A percentile compares a stretch with the other conserved stretches of the same genome.
These are phyloP conservation scores for Penicillium olsonii DNA, from an alignment of 2,329 filamentous ascomycete genomes.

Conservation along the genomic window DNA sequence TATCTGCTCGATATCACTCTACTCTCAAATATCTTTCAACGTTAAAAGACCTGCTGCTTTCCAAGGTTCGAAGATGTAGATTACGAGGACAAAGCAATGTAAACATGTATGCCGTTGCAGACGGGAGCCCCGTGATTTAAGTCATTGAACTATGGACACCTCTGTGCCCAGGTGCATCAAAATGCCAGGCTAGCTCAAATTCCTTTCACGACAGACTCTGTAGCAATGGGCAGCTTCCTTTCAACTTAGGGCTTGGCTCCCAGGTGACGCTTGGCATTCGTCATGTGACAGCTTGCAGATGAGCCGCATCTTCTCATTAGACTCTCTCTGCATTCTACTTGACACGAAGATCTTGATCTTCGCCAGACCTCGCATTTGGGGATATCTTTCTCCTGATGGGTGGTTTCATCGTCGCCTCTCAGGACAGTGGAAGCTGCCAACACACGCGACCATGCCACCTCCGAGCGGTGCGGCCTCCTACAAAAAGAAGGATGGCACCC, in stretches of 20 bases:
- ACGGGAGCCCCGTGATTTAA: no score
- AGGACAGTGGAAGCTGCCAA: conserved; percentile 42
- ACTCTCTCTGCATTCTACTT: conserved; percentile 8
- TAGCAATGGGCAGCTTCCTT: no score
- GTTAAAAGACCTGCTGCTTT: background rate
- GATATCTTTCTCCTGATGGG: conserved; percentile 35
- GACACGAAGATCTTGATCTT: conserved; percentile 23
- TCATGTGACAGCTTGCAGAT: conserved; percentile 21
- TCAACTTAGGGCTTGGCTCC: conserved; percentile 6
- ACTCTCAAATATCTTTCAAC: conserved; percentile 10
- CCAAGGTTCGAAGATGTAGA: no score
- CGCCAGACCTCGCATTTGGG: conserved; percentile 20
- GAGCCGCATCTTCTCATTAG: conserved; percentile 19
- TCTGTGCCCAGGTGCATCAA: no score
- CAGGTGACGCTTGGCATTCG: conserved; percentile 13
- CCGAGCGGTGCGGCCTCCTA: conserved; percentile 72
- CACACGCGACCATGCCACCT: conserved; percentile 42
- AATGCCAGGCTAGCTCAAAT: no score
- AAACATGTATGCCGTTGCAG: no score
- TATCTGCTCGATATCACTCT: conserved; percentile 17
- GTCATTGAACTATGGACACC: no score
- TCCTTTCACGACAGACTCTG: no score
- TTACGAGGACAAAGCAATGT: no score
- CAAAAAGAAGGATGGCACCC: conserved; percentile 92
- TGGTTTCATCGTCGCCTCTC: conserved; percentile 33